Conservation (phyloP, 768 basidiomycete genomes). For the Nidula microcarpa region DNA sequence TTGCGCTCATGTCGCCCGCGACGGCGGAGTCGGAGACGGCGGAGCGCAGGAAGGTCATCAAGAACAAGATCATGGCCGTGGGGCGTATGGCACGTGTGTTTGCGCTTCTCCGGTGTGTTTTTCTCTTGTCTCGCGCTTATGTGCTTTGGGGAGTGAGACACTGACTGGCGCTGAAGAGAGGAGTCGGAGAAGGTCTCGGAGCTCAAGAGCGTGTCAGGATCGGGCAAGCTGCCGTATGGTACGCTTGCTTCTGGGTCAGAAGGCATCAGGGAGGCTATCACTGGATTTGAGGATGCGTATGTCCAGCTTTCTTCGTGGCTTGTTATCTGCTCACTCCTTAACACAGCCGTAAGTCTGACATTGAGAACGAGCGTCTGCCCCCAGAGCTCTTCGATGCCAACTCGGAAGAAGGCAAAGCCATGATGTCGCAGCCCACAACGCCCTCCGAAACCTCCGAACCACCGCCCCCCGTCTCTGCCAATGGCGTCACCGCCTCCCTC, state of each 20-base stretch:
- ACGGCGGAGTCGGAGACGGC: slow-evolving; percentile 44
- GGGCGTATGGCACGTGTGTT: slow-evolving; percentile 97
- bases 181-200: slow-evolving; percentile 98
- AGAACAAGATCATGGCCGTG: slow-evolving; percentile 98
- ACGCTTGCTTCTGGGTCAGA: slow-evolving; percentile 86
- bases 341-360: slow-evolving; percentile 88
- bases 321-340: neutral
- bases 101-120: slow-evolving; percentile 82
- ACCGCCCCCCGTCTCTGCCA: slow-evolving; percentile 41
- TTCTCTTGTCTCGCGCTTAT: neutral
- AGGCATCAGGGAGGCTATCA: slow-evolving; percentile 93
- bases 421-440: slow-evolving; percentile 54
- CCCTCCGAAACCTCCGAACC: slow-evolving; percentile 44
- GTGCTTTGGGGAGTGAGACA: neutral
- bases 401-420: slow-evolving; percentile 67
- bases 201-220: slow-evolving; percentile 86
- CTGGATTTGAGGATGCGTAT: slow-evolving; percentile 93
- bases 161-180: slow-evolving; percentile 53
- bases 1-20: slow-evolving; percentile 33
- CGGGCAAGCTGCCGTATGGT: slow-evolving; percentile 75
- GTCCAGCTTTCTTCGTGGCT: slow-evolving; percentile 26
- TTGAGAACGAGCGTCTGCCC: slow-evolving; percentile 98
- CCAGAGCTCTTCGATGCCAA: slow-evolving; percentile 88
- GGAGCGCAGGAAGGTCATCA: slow-evolving; percentile 89
- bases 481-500: slow-evolving; percentile 42